Evolutionary conservation across 148 eudicot species (phyloP).

Genomic region (Gaultheria prostrata): DNA sequence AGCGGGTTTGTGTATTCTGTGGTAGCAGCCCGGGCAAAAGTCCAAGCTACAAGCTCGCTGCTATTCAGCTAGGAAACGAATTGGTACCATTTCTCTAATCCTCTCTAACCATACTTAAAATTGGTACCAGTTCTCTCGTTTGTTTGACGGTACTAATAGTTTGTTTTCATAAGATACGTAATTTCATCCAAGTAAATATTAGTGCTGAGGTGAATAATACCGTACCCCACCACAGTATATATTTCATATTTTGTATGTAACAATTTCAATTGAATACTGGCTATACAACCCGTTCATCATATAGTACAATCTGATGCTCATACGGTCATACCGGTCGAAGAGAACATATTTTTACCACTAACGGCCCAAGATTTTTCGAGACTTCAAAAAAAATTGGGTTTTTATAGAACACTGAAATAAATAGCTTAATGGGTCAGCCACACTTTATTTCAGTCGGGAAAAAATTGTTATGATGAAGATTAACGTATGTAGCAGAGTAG

Average conservation of each 20-base stretch:
- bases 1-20: constrained; percentile 73
- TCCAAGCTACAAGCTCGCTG: constrained; percentile 63
- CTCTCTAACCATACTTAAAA: not conserved
- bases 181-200: not conserved
- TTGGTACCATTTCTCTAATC: constrained; percentile 28
- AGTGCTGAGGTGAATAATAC: not conserved
- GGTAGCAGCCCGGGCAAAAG: constrained; percentile 79
- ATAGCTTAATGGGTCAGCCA: no score
- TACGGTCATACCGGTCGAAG: not conserved
- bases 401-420: not conserved
- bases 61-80: constrained; percentile 63
- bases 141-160: not conserved
- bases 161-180: not conserved
- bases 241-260: not conserved
- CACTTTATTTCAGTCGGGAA: no score
- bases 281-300: not conserved
- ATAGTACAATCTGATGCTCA: not conserved
- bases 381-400: not conserved
- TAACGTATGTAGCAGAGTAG: not conserved
- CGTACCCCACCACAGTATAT: no score
- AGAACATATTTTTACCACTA: not conserved
- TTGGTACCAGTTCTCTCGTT: no score
- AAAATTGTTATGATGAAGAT: no score
- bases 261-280: not conserved
- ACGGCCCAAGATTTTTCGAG: not conserved